Percentiles rank a stretch among this genome's conserved stretches.
Conservation (phyloP, 768 basidiomycete species). For the Phlebiopsis flavidoalba region DNA sequence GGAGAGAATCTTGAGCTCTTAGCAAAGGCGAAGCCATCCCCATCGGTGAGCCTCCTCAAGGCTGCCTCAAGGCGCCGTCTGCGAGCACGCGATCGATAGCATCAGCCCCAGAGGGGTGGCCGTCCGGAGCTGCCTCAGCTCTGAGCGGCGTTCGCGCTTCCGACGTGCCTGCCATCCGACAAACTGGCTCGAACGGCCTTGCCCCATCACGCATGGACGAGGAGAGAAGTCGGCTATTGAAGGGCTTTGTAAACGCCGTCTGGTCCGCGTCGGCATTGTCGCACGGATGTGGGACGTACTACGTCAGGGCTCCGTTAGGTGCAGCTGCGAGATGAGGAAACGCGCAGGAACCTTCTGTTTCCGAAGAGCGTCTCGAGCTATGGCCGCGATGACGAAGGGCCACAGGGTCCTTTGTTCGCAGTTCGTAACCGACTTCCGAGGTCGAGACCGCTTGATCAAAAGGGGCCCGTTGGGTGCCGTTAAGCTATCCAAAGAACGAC, state of each 20-base stretch:
- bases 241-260: neutral
- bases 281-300: neutral
- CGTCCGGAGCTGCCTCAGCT: neutral
- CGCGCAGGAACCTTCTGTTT: neutral
- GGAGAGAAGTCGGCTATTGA: neutral
- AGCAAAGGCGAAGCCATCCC: neutral
- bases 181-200: neutral
- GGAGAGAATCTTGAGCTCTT: neutral
- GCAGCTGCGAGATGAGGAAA: neutral
- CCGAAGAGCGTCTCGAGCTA: neutral
- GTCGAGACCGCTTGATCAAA: neutral
- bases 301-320: neutral
- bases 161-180: neutral
- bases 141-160: neutral
- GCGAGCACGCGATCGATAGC: constrained; percentile 4
- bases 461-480: neutral
- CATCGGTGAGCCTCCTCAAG: neutral
- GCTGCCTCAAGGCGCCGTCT: neutral
- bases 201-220: neutral
- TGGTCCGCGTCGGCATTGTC: neutral
- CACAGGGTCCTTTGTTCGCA: neutral
- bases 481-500: neutral
- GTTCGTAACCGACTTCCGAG: neutral
- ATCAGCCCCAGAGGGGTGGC: neutral
- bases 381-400: neutral